Evolutionary conservation across 1,284 basidiomycete genomes (phyloP).

Genomic region (Cronartium quercuum): DNA sequence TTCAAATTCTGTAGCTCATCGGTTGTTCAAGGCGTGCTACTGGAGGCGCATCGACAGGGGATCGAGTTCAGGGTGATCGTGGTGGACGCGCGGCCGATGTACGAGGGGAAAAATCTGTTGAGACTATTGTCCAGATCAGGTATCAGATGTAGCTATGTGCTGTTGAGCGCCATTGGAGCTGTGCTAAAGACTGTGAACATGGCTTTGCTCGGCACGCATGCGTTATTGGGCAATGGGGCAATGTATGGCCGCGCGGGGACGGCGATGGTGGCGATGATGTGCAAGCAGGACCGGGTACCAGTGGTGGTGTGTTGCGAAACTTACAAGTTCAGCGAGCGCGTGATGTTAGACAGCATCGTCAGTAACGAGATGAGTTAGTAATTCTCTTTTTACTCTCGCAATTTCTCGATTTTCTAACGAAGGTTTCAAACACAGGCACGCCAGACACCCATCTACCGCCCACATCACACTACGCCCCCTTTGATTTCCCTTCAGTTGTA

Average conservation of each 20-base stretch:
- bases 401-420: neutral
- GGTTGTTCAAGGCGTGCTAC: slow-evolving; percentile 81
- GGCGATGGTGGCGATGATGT: slow-evolving; percentile 92
- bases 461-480: slow-evolving; percentile 16
- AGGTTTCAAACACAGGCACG: slow-evolving; percentile 1
- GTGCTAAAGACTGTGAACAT: slow-evolving; percentile 71
- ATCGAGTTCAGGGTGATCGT: slow-evolving; percentile 81
- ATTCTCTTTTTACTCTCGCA: neutral
- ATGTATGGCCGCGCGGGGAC: slow-evolving; percentile 92
- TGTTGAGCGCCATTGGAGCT: slow-evolving; percentile 79
- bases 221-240: slow-evolving; percentile 87
- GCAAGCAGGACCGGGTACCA: slow-evolving; percentile 78
- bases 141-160: slow-evolving; percentile 83
- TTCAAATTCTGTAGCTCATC: slow-evolving; percentile 62
- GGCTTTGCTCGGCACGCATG: slow-evolving; percentile 85
- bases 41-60: slow-evolving; percentile 61
- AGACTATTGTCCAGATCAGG: slow-evolving; percentile 63
- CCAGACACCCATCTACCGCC: slow-evolving; percentile 20
- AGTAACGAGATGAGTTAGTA: slow-evolving; percentile 83
- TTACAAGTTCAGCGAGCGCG: slow-evolving; percentile 92
- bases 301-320: slow-evolving; percentile 97
- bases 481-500: slow-evolving; percentile 23
- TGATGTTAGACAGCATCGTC: slow-evolving; percentile 88
- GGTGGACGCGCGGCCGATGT: slow-evolving; percentile 86
- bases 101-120: slow-evolving; percentile 81